Conservation (phyloP, 176 grass and related monocot species). For the Elymus sibiricus region DNA sequence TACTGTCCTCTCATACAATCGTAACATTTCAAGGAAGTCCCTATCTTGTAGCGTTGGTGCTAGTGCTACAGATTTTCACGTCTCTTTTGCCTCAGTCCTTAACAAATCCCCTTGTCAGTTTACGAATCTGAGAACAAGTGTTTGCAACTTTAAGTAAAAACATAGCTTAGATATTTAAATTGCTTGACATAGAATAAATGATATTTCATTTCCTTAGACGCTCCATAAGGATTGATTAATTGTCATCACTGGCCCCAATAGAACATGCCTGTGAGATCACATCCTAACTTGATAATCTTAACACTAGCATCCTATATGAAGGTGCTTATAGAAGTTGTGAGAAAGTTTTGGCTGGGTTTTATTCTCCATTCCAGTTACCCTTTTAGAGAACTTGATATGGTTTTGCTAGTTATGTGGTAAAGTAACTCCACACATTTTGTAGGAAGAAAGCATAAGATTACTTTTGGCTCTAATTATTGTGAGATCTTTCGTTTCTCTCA, state of each 20-base stretch:
- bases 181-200: not conserved
- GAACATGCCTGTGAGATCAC: not conserved
- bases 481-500: not conserved
- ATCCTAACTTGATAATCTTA: not conserved
- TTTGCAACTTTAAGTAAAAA: not conserved
- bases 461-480: slow-evolving; percentile 13
- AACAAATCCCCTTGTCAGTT: not conserved
- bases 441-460: not conserved
- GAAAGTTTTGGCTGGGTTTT: not conserved
- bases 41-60: not conserved
- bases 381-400: not conserved
- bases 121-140: not conserved
- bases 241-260: not conserved
- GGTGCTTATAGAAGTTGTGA: not conserved
- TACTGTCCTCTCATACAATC: not conserved
- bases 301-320: not conserved
- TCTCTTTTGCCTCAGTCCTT: not conserved
- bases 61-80: not conserved
- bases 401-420: not conserved
- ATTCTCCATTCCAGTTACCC: not conserved
- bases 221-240: not conserved
- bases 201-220: not conserved
- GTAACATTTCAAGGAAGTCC: not conserved
- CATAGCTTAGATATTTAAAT: not conserved
- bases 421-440: not conserved